phyloP scores from a whole-genome alignment of 2,329 filamentous ascomycete species.

The Sclerotinia glacialis region DNA sequence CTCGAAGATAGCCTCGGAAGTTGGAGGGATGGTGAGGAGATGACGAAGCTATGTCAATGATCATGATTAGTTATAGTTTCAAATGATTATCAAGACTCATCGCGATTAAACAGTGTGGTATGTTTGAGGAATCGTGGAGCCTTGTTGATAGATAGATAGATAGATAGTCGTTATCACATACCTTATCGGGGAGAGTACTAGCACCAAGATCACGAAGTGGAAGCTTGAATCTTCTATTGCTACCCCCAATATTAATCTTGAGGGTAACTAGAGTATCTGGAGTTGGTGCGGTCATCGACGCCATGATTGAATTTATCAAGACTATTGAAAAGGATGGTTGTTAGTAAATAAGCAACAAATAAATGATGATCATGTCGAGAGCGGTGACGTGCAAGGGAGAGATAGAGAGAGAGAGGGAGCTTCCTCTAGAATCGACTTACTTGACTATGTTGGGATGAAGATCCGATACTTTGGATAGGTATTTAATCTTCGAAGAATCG shows the following conservation, averaged over 20 bases:
- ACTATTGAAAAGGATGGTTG: neutral
- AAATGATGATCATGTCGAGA: neutral
- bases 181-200: constrained; percentile 74
- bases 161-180: constrained; percentile 48
- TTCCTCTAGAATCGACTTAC: neutral
- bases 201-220: constrained; percentile 80
- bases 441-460: neutral
- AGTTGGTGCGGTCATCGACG: constrained; percentile 36
- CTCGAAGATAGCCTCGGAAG: constrained; percentile 69
- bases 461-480: neutral
- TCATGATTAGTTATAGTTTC: constrained; percentile 31
- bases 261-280: constrained; percentile 77
- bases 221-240: constrained; percentile 81
- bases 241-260: constrained; percentile 77
- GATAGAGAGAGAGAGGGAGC: neutral
- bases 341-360: neutral
- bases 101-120: neutral
- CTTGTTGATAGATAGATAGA: constrained; percentile 21
- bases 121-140: constrained; percentile 26
- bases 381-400: constrained; percentile 3
- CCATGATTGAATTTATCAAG: constrained; percentile 33
- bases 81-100: constrained; percentile 5
- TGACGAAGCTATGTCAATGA: constrained; percentile 59
- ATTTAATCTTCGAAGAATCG: neutral
- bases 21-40: constrained; percentile 61